Conservation (phyloP, 352 stramenopile species). For the Globisporangium carolinianum region DNA sequence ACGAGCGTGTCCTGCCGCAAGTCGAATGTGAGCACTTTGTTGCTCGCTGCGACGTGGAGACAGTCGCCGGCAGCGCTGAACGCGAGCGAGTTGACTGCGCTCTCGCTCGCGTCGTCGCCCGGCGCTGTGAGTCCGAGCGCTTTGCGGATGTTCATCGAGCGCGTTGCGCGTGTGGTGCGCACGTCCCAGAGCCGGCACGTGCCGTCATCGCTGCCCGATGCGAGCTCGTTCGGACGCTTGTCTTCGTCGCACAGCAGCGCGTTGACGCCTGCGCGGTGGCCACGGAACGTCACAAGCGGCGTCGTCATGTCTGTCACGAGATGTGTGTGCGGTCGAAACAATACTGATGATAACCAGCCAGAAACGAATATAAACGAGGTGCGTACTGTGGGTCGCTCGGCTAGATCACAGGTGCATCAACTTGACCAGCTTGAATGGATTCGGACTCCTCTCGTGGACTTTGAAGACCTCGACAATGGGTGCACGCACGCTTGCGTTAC, state of each 20-base stretch:
- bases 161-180: constrained; percentile 41
- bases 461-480: no score
- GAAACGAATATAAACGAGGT: no score
- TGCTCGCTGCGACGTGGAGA: constrained; percentile 51
- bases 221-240: constrained; percentile 40
- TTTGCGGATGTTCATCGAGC: constrained; percentile 60
- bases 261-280: constrained; percentile 55
- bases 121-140: constrained; percentile 26
- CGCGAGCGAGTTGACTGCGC: constrained; percentile 59
- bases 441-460: no score
- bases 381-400: no score
- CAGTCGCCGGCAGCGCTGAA: constrained; percentile 36
- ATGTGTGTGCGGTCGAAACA: no score
- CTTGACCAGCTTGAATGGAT: no score
- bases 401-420: no score
- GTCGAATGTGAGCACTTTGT: constrained; percentile 66
- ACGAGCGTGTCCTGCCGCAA: constrained; percentile 51
- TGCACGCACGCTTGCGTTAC: no score
- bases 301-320: constrained; percentile 8
- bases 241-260: constrained; percentile 50
- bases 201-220: constrained; percentile 63
- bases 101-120: constrained; percentile 21
- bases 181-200: constrained; percentile 68
- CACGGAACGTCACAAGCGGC: constrained; percentile 38
- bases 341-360: no score